These are phyloP conservation scores for Xylaria castorea DNA, from an alignment of 495 filamentous ascomycete species.

Conservation along the genomic window DNA sequence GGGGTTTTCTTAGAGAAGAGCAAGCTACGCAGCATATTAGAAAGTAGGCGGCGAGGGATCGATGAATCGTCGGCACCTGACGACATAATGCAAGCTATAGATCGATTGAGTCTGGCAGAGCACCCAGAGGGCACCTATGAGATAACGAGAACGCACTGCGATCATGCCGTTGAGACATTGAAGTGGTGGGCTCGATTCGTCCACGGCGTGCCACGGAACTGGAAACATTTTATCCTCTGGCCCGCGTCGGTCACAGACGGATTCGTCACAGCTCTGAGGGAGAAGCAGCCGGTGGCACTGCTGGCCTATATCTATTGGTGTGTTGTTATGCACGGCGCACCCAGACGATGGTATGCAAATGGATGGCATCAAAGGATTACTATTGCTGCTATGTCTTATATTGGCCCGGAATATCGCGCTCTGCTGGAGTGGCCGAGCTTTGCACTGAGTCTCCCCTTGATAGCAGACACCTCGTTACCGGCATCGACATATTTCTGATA, in stretches of 20 bases:
- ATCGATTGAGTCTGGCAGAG: constrained; percentile 23
- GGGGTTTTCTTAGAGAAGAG: constrained; percentile 32
- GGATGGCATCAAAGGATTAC: constrained; percentile 34
- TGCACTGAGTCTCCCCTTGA: not conserved
- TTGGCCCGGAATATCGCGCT: constrained; percentile 29
- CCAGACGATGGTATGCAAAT: constrained; percentile 33
- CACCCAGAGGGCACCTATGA: constrained; percentile 26
- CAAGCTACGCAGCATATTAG: constrained; percentile 6
- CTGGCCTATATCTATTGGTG: constrained; percentile 39
- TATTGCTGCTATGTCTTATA: constrained; percentile 26
- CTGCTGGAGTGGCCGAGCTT: constrained; percentile 1
- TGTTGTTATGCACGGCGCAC: constrained; percentile 34
- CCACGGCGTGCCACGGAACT: constrained; percentile 30
- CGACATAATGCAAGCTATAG: constrained; percentile 22
- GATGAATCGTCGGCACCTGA: not conserved
- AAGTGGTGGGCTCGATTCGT: constrained; percentile 31
- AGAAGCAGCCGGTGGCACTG: constrained; percentile 30
- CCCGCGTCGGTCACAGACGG: constrained; percentile 32
- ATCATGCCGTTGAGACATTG: constrained; percentile 23
- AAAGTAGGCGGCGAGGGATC: not conserved
- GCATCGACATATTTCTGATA: not conserved
- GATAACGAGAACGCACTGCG: constrained; percentile 25
- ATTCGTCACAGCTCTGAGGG: constrained; percentile 30
- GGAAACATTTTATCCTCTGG: constrained; percentile 36
- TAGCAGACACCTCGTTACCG: not conserved